Percentiles rank a stretch among this genome's conserved stretches.
Evolutionary conservation across 1,284 basidiomycete species (phyloP).

Genomic region (Schizophyllum amplum): DNA sequence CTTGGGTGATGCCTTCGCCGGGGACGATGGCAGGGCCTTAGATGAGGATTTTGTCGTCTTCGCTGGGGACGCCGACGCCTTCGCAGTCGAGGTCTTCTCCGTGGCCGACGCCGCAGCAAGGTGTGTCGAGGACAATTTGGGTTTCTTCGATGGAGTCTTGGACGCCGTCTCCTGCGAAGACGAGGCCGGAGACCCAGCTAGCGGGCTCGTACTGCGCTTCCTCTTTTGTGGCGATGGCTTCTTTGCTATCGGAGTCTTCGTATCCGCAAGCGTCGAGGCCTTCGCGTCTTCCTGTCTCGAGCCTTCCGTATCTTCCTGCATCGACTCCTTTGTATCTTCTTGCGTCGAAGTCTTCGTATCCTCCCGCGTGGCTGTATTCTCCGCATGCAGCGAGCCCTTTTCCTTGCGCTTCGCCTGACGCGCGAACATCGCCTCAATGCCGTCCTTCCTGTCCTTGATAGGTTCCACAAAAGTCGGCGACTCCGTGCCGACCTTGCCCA

Average conservation of each 20-base stretch:
- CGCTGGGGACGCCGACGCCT: neutral
- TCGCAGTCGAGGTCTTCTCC: too few species aligned
- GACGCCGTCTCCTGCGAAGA: neutral
- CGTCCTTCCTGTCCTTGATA: conserved; percentile 72
- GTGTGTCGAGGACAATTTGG: too few species aligned
- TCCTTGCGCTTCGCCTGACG: conserved; percentile 33
- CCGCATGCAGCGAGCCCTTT: neutral
- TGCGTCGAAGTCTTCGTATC: neutral
- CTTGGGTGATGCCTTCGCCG: neutral
- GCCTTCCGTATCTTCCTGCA: neutral
- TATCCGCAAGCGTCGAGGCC: neutral
- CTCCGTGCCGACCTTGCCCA: conserved; percentile 86
- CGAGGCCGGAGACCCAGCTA: neutral
- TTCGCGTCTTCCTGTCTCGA: neutral
- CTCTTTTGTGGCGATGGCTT: neutral
- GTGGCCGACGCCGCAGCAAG: too few species aligned
- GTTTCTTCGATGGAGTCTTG: neutral
- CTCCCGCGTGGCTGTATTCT: neutral
- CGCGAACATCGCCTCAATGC: conserved; percentile 83
- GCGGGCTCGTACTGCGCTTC: neutral
- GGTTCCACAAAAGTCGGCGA: conserved; percentile 80
- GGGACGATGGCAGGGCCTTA: neutral
- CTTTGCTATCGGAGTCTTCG: too few species aligned
- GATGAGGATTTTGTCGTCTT: neutral
- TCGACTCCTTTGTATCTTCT: neutral